Conservation (phyloP, 2,329 filamentous ascomycete genomes). For the Colletotrichum horii region DNA sequence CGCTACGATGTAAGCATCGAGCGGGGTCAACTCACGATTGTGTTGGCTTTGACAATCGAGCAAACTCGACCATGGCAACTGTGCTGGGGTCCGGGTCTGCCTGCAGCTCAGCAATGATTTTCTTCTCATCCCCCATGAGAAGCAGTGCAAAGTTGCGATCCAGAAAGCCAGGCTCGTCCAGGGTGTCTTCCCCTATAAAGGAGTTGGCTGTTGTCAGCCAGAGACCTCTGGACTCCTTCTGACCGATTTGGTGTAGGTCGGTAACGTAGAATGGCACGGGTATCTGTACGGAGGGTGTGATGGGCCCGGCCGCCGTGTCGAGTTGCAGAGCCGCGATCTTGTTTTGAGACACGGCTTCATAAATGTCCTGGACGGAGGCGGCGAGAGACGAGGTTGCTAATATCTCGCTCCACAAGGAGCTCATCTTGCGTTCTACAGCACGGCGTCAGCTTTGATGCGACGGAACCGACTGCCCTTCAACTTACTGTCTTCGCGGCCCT, state of each 20-base stretch:
- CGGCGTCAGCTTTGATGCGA: slow-evolving; percentile 14
- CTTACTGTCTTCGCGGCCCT: slow-evolving; percentile 72
- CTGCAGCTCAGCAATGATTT: slow-evolving; percentile 75
- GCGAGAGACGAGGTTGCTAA: slow-evolving; percentile 78
- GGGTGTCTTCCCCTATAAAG: slow-evolving; percentile 70
- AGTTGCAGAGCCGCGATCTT: slow-evolving; percentile 86
- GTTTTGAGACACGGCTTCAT: slow-evolving; percentile 80
- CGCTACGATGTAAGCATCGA: background rate
- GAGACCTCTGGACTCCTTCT: slow-evolving; percentile 74
- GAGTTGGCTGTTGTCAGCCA: slow-evolving; percentile 89
- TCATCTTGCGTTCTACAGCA: slow-evolving; percentile 61
- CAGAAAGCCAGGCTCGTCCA: slow-evolving; percentile 70
- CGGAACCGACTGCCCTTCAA: slow-evolving; percentile 6
- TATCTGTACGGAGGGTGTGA: slow-evolving; percentile 69
- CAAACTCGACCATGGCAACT: slow-evolving; percentile 80
- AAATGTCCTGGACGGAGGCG: slow-evolving; percentile 81
- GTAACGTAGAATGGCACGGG: slow-evolving; percentile 72
- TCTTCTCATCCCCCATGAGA: slow-evolving; percentile 81
- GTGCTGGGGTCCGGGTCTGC: slow-evolving; percentile 78
- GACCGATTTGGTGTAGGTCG: slow-evolving; percentile 72
- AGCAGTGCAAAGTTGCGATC: slow-evolving; percentile 89
- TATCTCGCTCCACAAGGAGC: slow-evolving; percentile 72
- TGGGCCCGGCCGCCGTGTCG: slow-evolving; percentile 62
- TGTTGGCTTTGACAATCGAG: slow-evolving; percentile 74
- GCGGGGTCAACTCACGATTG: slow-evolving; percentile 54